Evolutionary conservation across 1,284 basidiomycete species (phyloP).

Genomic region (Sparassis latifolia): DNA sequence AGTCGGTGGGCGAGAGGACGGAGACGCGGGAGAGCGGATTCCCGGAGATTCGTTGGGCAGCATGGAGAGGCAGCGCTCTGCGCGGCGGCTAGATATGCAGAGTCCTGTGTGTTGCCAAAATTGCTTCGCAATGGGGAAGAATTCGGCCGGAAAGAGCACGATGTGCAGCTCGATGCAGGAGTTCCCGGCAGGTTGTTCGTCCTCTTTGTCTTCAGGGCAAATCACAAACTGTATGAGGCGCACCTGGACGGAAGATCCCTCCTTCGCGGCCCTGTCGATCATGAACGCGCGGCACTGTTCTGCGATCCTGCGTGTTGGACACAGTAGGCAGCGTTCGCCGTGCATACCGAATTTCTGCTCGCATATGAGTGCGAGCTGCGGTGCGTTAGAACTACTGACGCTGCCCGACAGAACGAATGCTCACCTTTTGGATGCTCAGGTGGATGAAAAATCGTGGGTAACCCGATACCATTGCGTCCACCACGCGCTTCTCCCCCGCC

Average conservation of each 20-base stretch:
- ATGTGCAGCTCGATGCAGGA: conserved; percentile 64
- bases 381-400: neutral
- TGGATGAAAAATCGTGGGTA: conserved; percentile 98
- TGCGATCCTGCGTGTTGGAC: conserved; percentile 69
- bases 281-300: conserved; percentile 76
- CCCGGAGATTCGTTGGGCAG: conserved; percentile 36
- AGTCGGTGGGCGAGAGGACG: conserved; percentile 26
- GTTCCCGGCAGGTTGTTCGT: conserved; percentile 6
- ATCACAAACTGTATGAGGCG: conserved; percentile 75
- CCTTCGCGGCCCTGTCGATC: conserved; percentile 39
- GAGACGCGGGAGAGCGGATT: conserved; percentile 16
- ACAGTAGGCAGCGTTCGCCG: conserved; percentile 74
- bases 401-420: conserved; percentile 14
- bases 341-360: conserved; percentile 69
- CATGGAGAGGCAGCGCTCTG: conserved; percentile 75
- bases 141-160: conserved; percentile 68
- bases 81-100: conserved; percentile 84
- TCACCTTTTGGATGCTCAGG: conserved; percentile 79
- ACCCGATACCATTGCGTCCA: conserved; percentile 84
- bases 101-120: conserved; percentile 97
- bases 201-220: conserved; percentile 46
- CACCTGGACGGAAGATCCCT: conserved; percentile 39
- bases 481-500: conserved; percentile 81
- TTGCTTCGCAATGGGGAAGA: conserved; percentile 72
- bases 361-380: conserved; percentile 72